Evolutionary conservation across 2,329 filamentous ascomycete species (phyloP), one percentile per base, ranked within the genome.

Genomic region (Fusarium begoniae): DNA sequence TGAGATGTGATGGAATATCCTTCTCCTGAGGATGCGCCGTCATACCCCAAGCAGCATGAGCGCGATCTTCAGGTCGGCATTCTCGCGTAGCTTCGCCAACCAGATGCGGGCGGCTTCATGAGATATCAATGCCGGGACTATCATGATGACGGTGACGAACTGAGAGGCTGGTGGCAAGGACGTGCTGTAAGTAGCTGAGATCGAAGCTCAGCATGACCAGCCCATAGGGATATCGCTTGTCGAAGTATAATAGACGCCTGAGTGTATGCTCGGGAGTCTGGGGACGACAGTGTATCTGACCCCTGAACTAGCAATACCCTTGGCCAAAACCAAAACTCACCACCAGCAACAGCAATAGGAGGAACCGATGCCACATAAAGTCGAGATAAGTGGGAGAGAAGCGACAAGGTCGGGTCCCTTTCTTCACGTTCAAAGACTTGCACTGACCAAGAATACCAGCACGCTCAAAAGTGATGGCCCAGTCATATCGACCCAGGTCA

Each of bases 11-110:
- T 64, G 48, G 24, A 47, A 51, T 32, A 43, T 41, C 24, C 41
- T 59, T 62, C 32, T 63, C 58, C 54, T 64, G 45, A 58, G 47
- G 50, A 66, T 32, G 44, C 53, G 67, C 56, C 60, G 73, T 75
- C 70, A 70, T 69, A 75, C 70, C 59, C 62, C 72, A 75, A 47
- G 54, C 44, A 48, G 51, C 55, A 43, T 57, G 53, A 54, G 58
- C 67, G 59, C 70, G 57, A 60, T 61, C 41, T 55, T 60, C 66
- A 73, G 62, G 61, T 59, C 54, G 51, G 38, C 44, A 53, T 24
- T 38, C 73, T 75, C 74, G 70, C 74, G 65, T 75, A 75, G 60
- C 60, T 47, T 59, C 62, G n/a, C 74, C 73, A 75, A 75, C 70
- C 70, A 74, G 59, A 72, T 44, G 32, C 38, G 20, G 20, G 40